Evolutionary conservation across 306 rosid species (phyloP).

Genomic region (Luffa aegyptiaca): DNA sequence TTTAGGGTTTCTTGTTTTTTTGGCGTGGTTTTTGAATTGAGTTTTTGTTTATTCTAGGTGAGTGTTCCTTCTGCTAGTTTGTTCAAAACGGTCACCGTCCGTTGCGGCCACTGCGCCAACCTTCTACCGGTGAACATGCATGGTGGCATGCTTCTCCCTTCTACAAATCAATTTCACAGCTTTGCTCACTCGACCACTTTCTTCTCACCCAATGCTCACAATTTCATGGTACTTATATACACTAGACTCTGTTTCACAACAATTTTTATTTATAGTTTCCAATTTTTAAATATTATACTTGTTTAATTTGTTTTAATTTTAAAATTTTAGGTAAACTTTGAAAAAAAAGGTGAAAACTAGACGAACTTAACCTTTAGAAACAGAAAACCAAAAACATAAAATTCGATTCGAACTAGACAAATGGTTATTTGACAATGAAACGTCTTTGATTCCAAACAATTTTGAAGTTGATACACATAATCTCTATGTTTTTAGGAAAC

Average conservation of each 20-base stretch:
- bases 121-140: conserved; percentile 80
- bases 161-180: conserved; percentile 58
- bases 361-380: neutral
- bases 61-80: conserved; percentile 80
- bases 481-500: too few relatives aligned
- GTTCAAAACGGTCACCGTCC: conserved; percentile 87
- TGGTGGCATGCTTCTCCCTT: conserved; percentile 46
- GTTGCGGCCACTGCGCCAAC: conserved; percentile 97
- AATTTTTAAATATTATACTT: neutral
- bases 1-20: neutral
- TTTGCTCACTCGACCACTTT: conserved; percentile 35
- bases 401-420: too few relatives aligned
- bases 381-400: too few relatives aligned
- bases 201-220: conserved; percentile 45
- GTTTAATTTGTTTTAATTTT: too few relatives aligned
- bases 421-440: too few relatives aligned
- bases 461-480: too few relatives aligned
- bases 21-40: neutral
- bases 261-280: neutral
- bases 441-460: too few relatives aligned
- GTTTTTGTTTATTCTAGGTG: conserved; percentile 33
- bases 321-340: neutral
- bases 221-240: conserved; percentile 37
- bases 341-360: too few relatives aligned
- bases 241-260: neutral